Conservation (phyloP, 768 basidiomycete genomes). For the Xerocomellus chrysenteron region DNA sequence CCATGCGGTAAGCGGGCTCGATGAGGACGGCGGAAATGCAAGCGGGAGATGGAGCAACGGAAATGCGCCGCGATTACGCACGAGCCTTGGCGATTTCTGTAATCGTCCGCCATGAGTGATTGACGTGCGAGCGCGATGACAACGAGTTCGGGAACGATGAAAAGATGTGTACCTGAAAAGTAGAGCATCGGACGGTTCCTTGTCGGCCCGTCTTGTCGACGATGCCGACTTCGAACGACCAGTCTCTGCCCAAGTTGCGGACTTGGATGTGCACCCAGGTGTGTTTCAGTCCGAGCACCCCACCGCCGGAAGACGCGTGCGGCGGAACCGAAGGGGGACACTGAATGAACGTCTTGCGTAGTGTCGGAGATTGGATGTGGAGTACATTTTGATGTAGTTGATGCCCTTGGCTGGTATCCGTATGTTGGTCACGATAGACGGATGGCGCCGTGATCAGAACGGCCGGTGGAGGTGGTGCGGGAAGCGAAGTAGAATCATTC, state of each 20-base stretch:
- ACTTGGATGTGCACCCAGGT: constrained; percentile 78
- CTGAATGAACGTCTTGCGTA: constrained; percentile 65
- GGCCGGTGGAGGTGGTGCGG: constrained; percentile 46
- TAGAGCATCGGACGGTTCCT: constrained; percentile 67
- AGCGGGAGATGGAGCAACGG: constrained; percentile 74
- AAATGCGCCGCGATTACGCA: constrained; percentile 34
- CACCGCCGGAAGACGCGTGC: constrained; percentile 6
- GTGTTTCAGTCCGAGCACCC: constrained; percentile 59
- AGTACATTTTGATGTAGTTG: constrained; percentile 64
- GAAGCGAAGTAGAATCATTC: constrained; percentile 53
- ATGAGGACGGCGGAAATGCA: constrained; percentile 55
- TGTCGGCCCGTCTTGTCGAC: constrained; percentile 59
- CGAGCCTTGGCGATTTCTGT: constrained; percentile 58
- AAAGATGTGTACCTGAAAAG: constrained; percentile 64
- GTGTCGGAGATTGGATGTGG: constrained; percentile 76
- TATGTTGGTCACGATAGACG: constrained; percentile 28
- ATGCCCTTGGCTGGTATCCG: constrained; percentile 34
- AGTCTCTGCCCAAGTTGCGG: constrained; percentile 62
- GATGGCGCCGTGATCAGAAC: constrained; percentile 44
- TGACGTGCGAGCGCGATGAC: neutral
- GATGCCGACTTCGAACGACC: constrained; percentile 75
- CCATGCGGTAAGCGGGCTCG: constrained; percentile 67
- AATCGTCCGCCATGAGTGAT: constrained; percentile 8
- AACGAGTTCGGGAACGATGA: neutral
- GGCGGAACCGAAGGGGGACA: constrained; percentile 45